Conservation (phyloP, 2,329 filamentous ascomycete species). For the Cladosporium colombiae region DNA sequence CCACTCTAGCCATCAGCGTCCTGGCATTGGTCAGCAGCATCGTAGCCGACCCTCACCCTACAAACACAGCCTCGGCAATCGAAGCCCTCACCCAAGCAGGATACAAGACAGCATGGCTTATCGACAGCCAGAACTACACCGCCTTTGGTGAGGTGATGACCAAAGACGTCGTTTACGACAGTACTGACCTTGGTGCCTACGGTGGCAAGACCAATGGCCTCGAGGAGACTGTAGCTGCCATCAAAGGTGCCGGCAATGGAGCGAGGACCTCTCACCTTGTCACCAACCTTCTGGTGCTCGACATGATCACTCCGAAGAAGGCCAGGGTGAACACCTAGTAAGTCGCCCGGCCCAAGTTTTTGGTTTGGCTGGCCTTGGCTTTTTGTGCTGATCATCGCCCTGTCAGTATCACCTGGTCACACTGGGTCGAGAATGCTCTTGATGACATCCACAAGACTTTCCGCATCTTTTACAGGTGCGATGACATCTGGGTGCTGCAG, state of each 20-base stretch:
- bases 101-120: slow-evolving; percentile 21
- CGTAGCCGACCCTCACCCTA: not conserved
- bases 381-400: not conserved
- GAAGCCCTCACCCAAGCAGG: slow-evolving; percentile 26
- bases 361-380: not conserved
- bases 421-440: slow-evolving; percentile 21
- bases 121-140: slow-evolving; percentile 25
- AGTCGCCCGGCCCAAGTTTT: not conserved
- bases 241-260: slow-evolving; percentile 15
- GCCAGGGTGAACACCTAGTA: slow-evolving; percentile 24
- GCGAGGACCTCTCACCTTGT: slow-evolving; percentile 21
- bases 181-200: slow-evolving; percentile 15
- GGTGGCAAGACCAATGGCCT: slow-evolving; percentile 22
- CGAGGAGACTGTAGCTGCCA: slow-evolving; percentile 14
- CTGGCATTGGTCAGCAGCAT: not conserved
- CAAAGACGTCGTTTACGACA: slow-evolving; percentile 23
- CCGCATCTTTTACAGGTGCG: slow-evolving; percentile 24
- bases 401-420: slow-evolving; percentile 23
- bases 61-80: not conserved
- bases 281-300: slow-evolving; percentile 23
- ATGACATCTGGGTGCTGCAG: slow-evolving; percentile 27
- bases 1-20: not conserved
- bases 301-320: slow-evolving; percentile 20
- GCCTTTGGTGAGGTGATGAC: slow-evolving; percentile 22
- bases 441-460: slow-evolving; percentile 24